phyloP scores from a whole-genome alignment of 202 grass and related monocot species.

The Brachypodium distachyon region DNA sequence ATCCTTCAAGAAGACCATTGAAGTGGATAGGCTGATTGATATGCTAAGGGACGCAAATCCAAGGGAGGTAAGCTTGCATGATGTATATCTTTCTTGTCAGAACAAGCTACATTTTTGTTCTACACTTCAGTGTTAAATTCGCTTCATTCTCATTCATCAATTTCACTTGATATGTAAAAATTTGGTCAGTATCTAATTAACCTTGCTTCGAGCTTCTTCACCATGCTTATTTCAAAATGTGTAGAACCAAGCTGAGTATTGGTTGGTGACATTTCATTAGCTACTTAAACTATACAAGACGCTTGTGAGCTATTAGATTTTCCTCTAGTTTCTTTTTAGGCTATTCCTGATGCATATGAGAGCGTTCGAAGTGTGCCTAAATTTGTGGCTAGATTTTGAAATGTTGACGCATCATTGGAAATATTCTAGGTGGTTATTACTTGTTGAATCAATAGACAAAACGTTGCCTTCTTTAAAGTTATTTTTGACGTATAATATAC shows the following conservation, averaged over 20 bases:
- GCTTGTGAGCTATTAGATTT: not conserved
- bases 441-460: not conserved
- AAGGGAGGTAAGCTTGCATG: slow-evolving; percentile 41
- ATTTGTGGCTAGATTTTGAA: not conserved
- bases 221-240: not conserved
- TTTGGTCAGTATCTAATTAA: not conserved
- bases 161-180: not conserved
- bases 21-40: slow-evolving; percentile 71
- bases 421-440: not conserved
- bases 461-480: not conserved
- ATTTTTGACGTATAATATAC: not conserved
- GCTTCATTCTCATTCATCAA: not conserved
- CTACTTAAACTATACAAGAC: not conserved
- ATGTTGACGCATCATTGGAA: not conserved
- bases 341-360: not conserved
- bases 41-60: slow-evolving; percentile 64
- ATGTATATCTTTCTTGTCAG: not conserved
- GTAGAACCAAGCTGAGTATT: not conserved
- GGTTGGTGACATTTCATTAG: not conserved
- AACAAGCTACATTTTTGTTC: not conserved
- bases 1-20: slow-evolving; percentile 74
- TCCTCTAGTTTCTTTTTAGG: not conserved
- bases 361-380: not conserved
- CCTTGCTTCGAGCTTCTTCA: not conserved
- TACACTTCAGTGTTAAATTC: not conserved